These are phyloP conservation scores for Chaetomium fimeti DNA, from an alignment of 495 filamentous ascomycete genomes.

Conservation along the genomic window DNA sequence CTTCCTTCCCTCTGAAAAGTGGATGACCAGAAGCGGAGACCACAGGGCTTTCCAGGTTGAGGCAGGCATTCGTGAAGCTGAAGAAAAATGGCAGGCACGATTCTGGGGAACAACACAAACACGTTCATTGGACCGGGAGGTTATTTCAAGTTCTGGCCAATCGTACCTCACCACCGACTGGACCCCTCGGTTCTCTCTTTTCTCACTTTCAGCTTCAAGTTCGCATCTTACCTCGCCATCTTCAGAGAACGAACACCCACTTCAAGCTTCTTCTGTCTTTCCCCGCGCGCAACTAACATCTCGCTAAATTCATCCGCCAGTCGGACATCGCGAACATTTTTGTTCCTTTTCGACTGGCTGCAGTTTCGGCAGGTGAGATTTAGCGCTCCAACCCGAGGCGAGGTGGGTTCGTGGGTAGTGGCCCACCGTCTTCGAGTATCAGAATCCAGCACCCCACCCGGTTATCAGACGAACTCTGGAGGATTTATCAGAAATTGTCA, in stretches of 20 bases:
- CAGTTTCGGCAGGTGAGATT: constrained; percentile 6
- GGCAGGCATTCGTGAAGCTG: not conserved
- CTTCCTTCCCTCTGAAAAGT: not conserved
- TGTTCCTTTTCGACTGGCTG: constrained; percentile 1
- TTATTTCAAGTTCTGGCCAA: not conserved
- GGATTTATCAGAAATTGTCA: not conserved
- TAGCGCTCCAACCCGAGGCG: constrained; percentile 13
- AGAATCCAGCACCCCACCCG: constrained; percentile 1
- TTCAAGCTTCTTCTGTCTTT: not conserved
- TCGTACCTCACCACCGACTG: not conserved
- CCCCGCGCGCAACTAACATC: too few species aligned
- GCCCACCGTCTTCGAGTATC: not conserved
- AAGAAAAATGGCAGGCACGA: constrained; percentile 8
- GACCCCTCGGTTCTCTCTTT: not conserved
- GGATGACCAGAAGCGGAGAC: not conserved
- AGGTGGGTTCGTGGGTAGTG: not conserved
- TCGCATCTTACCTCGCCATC: not conserved
- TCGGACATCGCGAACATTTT: not conserved
- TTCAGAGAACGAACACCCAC: too few species aligned
- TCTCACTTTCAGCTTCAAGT: not conserved
- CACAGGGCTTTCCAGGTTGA: not conserved
- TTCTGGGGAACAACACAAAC: constrained; percentile 8
- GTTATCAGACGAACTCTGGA: constrained; percentile 7
- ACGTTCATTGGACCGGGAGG: not conserved
- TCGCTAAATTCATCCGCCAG: too few species aligned